Conservation (phyloP, 2,329 filamentous ascomycete species). For the Chaetothyriales sp. region DNA sequence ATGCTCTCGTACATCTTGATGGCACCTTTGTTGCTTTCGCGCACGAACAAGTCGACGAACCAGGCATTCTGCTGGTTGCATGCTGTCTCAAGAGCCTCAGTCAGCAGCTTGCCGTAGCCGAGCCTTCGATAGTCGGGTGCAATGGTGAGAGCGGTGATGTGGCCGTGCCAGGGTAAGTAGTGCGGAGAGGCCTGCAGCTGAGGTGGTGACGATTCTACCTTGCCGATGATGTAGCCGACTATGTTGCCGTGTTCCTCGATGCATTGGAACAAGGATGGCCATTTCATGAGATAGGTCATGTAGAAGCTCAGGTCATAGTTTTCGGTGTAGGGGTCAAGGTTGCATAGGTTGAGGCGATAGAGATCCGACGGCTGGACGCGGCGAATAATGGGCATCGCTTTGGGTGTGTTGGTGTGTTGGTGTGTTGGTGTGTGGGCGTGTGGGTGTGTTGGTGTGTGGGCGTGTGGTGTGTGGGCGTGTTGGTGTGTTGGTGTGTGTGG, state of each 20-base stretch:
- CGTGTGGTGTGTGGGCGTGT: not conserved
- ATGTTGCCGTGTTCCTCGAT: constrained; percentile 85
- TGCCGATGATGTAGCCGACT: constrained; percentile 95
- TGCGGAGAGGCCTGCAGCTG: constrained; percentile 66
- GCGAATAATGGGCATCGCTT: constrained; percentile 65
- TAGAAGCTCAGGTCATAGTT: constrained; percentile 95
- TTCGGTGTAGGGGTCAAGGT: constrained; percentile 92
- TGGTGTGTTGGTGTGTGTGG: not conserved
- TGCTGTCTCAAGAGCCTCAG: constrained; percentile 64
- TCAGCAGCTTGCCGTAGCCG: constrained; percentile 74
- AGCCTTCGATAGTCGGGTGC: constrained; percentile 72
- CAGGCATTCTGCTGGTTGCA: constrained; percentile 73
- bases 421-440: not conserved
- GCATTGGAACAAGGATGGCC: constrained; percentile 88
- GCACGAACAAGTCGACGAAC: constrained; percentile 93
- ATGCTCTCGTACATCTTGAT: constrained; percentile 80
- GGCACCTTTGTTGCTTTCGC: constrained; percentile 74
- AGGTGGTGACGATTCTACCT: constrained; percentile 55
- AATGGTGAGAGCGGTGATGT: constrained; percentile 91
- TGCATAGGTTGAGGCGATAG: constrained; percentile 82
- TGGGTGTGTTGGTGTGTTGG: not conserved
- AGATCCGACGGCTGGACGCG: constrained; percentile 75
- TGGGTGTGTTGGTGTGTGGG: not conserved
- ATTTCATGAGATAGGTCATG: constrained; percentile 86
- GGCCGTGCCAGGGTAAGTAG: constrained; percentile 98